phyloP scores from a whole-genome alignment of 148 eudicot species.

The Cornus florida region DNA sequence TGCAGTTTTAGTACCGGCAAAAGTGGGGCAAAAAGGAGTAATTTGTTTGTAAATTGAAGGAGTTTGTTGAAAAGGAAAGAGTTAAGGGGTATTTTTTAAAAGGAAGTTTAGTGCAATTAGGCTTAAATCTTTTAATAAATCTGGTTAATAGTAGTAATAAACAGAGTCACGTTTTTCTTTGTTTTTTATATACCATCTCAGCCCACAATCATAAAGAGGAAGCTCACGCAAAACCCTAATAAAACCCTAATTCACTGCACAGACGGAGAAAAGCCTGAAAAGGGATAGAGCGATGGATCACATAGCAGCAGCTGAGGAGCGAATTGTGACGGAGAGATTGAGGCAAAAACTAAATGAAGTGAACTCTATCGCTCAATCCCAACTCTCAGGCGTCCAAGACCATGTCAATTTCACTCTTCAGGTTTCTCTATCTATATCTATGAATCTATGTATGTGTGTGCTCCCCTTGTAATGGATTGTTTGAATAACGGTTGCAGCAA shows the following conservation, averaged over 20 bases:
- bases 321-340: slow-evolving; percentile 66
- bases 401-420: slow-evolving; percentile 95
- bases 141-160: no score
- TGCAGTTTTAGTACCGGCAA: no score
- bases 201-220: no score
- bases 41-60: no score
- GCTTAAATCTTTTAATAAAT: no score
- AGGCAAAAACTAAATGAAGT: slow-evolving; percentile 75
- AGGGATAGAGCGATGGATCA: slow-evolving; percentile 43
- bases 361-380: slow-evolving; percentile 64
- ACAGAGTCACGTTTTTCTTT: no score
- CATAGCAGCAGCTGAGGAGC: slow-evolving; percentile 68
- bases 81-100: no score
- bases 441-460: not conserved
- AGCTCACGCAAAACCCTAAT: no score
- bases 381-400: slow-evolving; percentile 74
- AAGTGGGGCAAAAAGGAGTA: no score
- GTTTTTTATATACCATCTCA: no score
- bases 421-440: slow-evolving; percentile 28
- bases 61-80: no score
- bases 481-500: slow-evolving; percentile 42
- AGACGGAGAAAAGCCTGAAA: not conserved
- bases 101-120: no score
- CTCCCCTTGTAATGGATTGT: not conserved
- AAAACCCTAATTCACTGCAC: not conserved